Percentiles rank a stretch among this genome's conserved stretches.
phyloP scores from a whole-genome alignment of 345 rosid species.

The Bruguiera gymnorhiza region DNA sequence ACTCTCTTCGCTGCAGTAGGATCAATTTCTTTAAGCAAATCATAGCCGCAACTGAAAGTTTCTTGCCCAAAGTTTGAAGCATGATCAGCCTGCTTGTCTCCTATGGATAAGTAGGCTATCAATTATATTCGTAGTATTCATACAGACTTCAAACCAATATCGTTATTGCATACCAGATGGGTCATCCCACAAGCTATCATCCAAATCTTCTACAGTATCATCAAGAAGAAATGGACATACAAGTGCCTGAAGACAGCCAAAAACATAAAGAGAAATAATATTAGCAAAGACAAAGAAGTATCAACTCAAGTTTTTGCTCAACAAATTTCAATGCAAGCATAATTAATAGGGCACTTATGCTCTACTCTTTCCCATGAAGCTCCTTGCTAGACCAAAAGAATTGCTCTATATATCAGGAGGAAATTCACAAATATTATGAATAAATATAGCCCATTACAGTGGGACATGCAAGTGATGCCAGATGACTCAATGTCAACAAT shows the following conservation, averaged over 20 bases:
- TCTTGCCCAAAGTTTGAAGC: constrained; percentile 31
- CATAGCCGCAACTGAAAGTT: constrained; percentile 40
- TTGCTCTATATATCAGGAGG: no score
- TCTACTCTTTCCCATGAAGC: not conserved
- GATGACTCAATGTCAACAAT: no score
- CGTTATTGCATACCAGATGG: constrained; percentile 41
- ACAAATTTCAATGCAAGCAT: not conserved
- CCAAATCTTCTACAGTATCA: constrained; percentile 45
- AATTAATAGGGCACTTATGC: not conserved
- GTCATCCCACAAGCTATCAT: constrained; percentile 26
- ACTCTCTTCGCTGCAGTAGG: constrained; percentile 88
- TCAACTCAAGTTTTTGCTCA: not conserved
- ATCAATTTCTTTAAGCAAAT: constrained; percentile 68
- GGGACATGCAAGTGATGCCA: no score
- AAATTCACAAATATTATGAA: no score
- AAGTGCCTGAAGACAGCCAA: constrained; percentile 53
- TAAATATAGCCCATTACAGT: no score
- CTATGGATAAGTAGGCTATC: constrained; percentile 20
- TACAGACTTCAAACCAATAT: constrained; percentile 9
- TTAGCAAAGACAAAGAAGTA: not conserved
- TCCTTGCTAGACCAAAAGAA: not conserved
- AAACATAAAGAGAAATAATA: constrained; percentile 4
- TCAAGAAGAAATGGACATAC: constrained; percentile 78
- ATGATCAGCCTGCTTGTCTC: constrained; percentile 30
- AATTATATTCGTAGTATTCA: not conserved